These are phyloP conservation scores for Alternaria sp. DNA, from an alignment of 2,329 filamentous ascomycete species.

Conservation along the genomic window DNA sequence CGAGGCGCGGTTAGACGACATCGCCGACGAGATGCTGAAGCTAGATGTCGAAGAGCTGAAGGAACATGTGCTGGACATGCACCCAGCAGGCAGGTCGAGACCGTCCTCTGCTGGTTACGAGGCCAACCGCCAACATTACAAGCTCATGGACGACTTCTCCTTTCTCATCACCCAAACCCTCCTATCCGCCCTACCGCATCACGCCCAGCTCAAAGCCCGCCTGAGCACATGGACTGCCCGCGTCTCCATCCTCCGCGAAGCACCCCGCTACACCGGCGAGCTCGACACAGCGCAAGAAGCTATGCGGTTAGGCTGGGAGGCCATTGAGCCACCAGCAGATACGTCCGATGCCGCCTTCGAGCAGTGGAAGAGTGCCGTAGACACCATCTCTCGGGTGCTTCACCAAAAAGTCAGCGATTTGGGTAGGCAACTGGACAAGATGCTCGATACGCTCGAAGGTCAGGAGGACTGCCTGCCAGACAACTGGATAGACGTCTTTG, in stretches of 20 bases:
- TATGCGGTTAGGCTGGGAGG: constrained; percentile 71
- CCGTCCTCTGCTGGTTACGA: constrained; percentile 55
- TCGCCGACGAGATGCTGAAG: constrained; percentile 72
- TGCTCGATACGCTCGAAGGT: constrained; percentile 88
- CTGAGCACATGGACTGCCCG: constrained; percentile 81
- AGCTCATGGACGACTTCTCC: constrained; percentile 85
- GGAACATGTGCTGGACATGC: constrained; percentile 81
- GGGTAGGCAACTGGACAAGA: constrained; percentile 78
- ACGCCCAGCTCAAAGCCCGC: constrained; percentile 76
- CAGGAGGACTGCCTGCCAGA: constrained; percentile 84
- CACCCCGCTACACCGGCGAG: constrained; percentile 72
- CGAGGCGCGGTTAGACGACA: constrained; percentile 76
- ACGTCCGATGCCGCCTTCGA: constrained; percentile 43
- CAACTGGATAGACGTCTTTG: constrained; percentile 86
- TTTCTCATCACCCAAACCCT: constrained; percentile 91
- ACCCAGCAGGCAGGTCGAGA: constrained; percentile 62
- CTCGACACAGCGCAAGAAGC: constrained; percentile 71
- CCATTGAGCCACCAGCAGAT: constrained; percentile 57
- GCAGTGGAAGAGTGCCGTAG: constrained; percentile 52
- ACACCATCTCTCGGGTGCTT: constrained; percentile 67
- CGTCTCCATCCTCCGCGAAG: constrained; percentile 74
- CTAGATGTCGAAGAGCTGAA: constrained; percentile 89
- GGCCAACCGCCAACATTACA: constrained; percentile 59
- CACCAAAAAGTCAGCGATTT: constrained; percentile 73
- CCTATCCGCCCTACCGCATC: constrained; percentile 82